Evolutionary conservation across 2,329 filamentous ascomycete species (phyloP).

Genomic region (Arthrocladium fulminans): DNA sequence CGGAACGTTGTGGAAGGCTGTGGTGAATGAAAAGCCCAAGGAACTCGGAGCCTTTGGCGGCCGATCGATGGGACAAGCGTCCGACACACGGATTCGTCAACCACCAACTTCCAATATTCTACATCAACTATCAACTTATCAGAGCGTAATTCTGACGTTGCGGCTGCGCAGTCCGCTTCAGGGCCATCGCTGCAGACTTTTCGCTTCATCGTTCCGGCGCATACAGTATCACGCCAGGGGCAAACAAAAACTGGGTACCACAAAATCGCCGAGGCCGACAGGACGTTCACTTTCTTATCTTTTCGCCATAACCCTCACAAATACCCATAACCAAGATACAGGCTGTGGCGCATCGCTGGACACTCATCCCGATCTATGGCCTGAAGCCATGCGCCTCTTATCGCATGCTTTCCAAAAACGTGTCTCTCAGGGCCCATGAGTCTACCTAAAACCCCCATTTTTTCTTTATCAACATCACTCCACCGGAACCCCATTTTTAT

Average conservation of each 20-base stretch:
- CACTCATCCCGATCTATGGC: not conserved
- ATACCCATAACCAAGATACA: not conserved
- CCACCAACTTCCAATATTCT: not conserved
- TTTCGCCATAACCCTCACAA: not conserved
- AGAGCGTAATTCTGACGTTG: not conserved
- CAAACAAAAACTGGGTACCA: not conserved
- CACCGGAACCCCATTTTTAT: constrained; percentile 1
- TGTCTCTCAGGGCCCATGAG: not conserved
- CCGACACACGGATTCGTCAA: not conserved
- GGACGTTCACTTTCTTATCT: not conserved
- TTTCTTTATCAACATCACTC: constrained; percentile 6
- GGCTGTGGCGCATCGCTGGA: not conserved
- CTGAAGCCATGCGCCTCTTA: not conserved
- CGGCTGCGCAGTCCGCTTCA: not conserved
- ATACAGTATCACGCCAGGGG: not conserved
- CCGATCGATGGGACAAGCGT: not conserved
- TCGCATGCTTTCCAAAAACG: not conserved
- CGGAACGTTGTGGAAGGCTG: not conserved
- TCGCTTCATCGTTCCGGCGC: not conserved
- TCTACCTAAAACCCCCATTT: not conserved
- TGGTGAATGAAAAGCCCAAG: not conserved
- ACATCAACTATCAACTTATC: not conserved
- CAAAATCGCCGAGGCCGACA: not conserved
- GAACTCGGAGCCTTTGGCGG: not conserved
- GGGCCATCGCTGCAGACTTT: not conserved